Base-by-base conservation (phyloP, 495 filamentous ascomycete genomes). In the Penicillium canescens region DNA sequence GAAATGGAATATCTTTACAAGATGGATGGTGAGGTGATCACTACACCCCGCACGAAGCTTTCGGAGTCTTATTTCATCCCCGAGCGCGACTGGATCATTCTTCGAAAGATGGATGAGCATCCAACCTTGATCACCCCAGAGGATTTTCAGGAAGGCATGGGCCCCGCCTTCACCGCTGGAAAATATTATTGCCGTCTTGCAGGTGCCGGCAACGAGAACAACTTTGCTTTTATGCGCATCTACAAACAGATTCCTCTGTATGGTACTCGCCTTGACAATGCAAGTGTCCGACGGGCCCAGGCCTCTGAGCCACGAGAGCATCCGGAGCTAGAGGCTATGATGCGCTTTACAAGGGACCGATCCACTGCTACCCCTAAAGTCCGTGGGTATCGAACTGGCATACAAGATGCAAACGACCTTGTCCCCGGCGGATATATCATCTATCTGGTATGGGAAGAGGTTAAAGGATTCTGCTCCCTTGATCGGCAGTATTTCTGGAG, bases 351-450 rank as follows among this genome's bases (percentile, higher is more conserved):
- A 18, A 23, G 16, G 8, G 16, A 18, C 1, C 9, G 12, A 12
- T 39, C 1, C 12, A 39, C 6, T 36, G 35, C 46, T 18, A 38
- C 18, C 26, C 46, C 35, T 1, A 26, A 31, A 38, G 33, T 49
- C 34, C 11, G n/a, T 16, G 46, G 46, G 23, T 38, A 49, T 24
- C 3, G 12, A 26, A 8, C 4, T 7, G 35, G 12, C 0, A 24
- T 9, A 10, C 46, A 49, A 39, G 33, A 37, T 6, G 2, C 20
- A 14, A 14, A 28, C 18, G 46, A 24, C 12, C 34, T 38, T 49
- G 46, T 49, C 20, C 46, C 46, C 34, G 34, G 18, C 46, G 46
- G 46, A 11, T 49, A 49, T 16, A 49, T 49, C 20, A 4, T 38
- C 16, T 49, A 38, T 13, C 4, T 49, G 23, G 46, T 24, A 49